Conservation (phyloP, 208 protist species). For the Naegleria fowleri region DNA sequence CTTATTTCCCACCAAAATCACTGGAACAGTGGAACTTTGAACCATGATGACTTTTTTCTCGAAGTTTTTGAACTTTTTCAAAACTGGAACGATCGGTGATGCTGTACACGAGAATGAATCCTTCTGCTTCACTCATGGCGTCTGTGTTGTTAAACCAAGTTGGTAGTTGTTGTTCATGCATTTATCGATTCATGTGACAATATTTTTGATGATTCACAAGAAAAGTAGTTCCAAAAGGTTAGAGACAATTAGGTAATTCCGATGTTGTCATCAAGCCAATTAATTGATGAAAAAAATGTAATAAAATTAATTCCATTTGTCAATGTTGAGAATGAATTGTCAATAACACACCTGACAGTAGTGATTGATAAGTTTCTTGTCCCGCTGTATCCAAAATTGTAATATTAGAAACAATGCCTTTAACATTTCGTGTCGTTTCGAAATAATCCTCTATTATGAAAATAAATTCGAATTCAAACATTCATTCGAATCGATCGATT, state of each 20-base stretch:
- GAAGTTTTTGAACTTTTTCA: conserved; percentile 36
- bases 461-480: neutral
- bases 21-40: conserved; percentile 27
- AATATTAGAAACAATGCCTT: neutral
- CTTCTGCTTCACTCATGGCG: neutral
- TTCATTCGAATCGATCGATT: too few species aligned
- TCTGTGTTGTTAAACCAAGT: neutral
- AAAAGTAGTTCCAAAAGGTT: too few species aligned
- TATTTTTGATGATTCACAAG: too few species aligned
- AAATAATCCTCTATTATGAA: neutral
- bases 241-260: too few species aligned
- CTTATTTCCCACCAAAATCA: conserved; percentile 74
- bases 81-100: conserved; percentile 42
- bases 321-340: neutral
- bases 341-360: neutral
- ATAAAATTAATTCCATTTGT: too few species aligned
- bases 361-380: conserved; percentile 32
- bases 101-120: conserved; percentile 35
- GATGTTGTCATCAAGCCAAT: too few species aligned
- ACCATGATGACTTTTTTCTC: conserved; percentile 8
- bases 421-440: neutral
- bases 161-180: too few species aligned
- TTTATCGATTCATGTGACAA: too few species aligned
- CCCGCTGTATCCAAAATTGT: conserved; percentile 49
- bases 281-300: too few species aligned